phyloP scores from a whole-genome alignment of 768 basidiomycete genomes.

The Rhizopogon vesiculosus region DNA sequence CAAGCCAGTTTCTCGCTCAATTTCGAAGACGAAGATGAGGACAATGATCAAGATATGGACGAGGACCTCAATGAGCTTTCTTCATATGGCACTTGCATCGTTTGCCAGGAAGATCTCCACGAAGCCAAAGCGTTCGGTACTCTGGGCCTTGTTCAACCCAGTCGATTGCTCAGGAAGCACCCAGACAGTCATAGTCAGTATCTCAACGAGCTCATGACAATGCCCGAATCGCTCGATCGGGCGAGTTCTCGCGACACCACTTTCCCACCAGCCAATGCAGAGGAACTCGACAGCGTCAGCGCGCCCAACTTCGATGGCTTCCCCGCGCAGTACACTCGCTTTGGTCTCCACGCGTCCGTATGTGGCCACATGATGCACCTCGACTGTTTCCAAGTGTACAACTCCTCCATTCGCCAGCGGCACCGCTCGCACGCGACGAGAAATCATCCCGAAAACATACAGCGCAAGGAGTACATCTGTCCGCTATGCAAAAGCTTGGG shows the following conservation, averaged over 20 bases:
- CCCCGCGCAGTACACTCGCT: slow-evolving; percentile 65
- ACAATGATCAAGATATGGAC: slow-evolving; percentile 46
- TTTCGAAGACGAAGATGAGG: slow-evolving; percentile 73
- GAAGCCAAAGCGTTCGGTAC: slow-evolving; percentile 72
- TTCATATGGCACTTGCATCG: slow-evolving; percentile 91
- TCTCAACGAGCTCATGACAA: slow-evolving; percentile 69
- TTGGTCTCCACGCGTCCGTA: slow-evolving; percentile 82
- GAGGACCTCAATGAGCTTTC: slow-evolving; percentile 41
- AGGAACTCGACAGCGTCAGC: slow-evolving; percentile 31
- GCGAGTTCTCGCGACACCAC: slow-evolving; percentile 24
- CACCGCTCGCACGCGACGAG: slow-evolving; percentile 86
- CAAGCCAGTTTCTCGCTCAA: slow-evolving; percentile 83
- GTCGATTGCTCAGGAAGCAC: slow-evolving; percentile 74
- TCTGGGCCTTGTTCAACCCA: slow-evolving; percentile 85
- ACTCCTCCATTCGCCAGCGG: slow-evolving; percentile 77
- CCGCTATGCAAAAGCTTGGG: slow-evolving; percentile 96
- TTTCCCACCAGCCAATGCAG: slow-evolving; percentile 24
- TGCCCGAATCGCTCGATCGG: slow-evolving; percentile 65
- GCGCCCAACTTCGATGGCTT: slow-evolving; percentile 73
- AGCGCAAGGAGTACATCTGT: slow-evolving; percentile 91
- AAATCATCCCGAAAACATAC: slow-evolving; percentile 93
- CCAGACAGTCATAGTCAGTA: slow-evolving; percentile 57
- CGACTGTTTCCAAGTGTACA: slow-evolving; percentile 90
- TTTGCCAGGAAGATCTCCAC: slow-evolving; percentile 93
- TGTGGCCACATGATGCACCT: slow-evolving; percentile 98